Base-by-base conservation (phyloP, 495 filamentous ascomycete species). In the Talaromyces stipitatus region DNA sequence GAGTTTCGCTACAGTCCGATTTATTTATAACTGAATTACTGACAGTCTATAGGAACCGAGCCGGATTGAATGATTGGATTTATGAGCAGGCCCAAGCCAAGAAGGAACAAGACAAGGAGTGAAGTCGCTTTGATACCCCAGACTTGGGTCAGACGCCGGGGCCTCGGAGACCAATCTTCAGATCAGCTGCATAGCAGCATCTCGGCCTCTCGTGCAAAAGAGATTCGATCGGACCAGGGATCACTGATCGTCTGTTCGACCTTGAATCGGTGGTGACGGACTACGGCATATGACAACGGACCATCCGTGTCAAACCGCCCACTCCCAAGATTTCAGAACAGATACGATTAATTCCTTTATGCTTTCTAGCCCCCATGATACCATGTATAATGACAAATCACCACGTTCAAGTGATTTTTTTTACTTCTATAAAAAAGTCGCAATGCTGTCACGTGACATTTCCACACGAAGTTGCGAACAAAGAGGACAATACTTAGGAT, bases 41-140 rank as follows among this genome's bases (percentile, higher is more conserved):
- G 27, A 29, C 30, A 8, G 0, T 38, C 0, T 14, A 22, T 48
- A 86, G 92, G 67, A 99, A 99, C 71, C 82, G 84, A 30, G 79
- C 81, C 26, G 91, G 92, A 32, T 74, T 98, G 52, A 98, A 98
- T 64, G 94, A 98, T 69, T 98, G 94, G 94, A 81, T 97, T 56
- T 91, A 90, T 66, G 91, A 97, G 73, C 80, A 87, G 63, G 79
- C 78, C 24, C 80, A 87, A 30, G 72, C 11, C 54, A 55, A 55
- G 24, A 55, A 41, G 18, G 12, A 46, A 36, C 41, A 54, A 24
- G 6, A 24, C 2, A 5, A 22, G 43, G 43, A n/a, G n/a, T n/a
- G n/a, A n/a, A n/a, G n/a, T n/a, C n/a, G n/a, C n/a, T n/a, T n/a
- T n/a, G n/a, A n/a, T n/a, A n/a, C n/a, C n/a, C n/a, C n/a, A n/a